Conservation (phyloP, 768 basidiomycete genomes). For the Phylloporus sp. region DNA sequence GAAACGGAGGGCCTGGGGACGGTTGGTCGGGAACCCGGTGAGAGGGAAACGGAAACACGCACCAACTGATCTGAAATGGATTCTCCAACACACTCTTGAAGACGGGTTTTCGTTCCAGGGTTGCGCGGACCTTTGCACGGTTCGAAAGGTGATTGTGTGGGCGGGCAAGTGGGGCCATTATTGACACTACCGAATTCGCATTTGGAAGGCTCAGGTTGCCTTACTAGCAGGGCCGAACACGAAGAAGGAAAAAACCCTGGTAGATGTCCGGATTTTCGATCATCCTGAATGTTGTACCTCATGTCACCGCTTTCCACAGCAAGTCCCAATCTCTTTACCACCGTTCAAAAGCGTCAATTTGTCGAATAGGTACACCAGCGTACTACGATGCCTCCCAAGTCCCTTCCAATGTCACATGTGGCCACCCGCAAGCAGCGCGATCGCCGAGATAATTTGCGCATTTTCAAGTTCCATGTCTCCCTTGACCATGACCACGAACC, state of each 20-base stretch:
- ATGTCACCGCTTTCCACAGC: constrained; percentile 12
- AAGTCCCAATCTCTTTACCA: no score
- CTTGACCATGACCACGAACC: constrained; percentile 1
- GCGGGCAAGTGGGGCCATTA: constrained; percentile 45
- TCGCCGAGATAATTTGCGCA: constrained; percentile 17
- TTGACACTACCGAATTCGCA: no score
- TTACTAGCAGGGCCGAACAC: no score
- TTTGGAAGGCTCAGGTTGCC: no score
- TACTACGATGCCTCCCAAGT: constrained; percentile 7
- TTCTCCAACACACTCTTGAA: constrained; percentile 70
- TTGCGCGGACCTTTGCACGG: constrained; percentile 46
- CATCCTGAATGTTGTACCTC: no score
- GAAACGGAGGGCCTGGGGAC: constrained; percentile 57
- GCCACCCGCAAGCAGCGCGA: constrained; percentile 23
- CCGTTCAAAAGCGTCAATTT: constrained; percentile 4
- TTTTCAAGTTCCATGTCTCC: background rate
- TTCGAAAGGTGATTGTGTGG: constrained; percentile 58
- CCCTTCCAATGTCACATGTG: constrained; percentile 5
- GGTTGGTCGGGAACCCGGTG: background rate
- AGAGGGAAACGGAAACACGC: constrained; percentile 13
- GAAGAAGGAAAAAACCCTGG: no score
- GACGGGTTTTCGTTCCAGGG: constrained; percentile 52
- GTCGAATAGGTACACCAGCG: background rate
- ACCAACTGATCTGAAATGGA: constrained; percentile 71
- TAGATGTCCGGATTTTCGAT: no score